phyloP scores from a whole-genome alignment of 2,329 filamentous ascomycete species.

The Phyllosticta paracitricarpa region DNA sequence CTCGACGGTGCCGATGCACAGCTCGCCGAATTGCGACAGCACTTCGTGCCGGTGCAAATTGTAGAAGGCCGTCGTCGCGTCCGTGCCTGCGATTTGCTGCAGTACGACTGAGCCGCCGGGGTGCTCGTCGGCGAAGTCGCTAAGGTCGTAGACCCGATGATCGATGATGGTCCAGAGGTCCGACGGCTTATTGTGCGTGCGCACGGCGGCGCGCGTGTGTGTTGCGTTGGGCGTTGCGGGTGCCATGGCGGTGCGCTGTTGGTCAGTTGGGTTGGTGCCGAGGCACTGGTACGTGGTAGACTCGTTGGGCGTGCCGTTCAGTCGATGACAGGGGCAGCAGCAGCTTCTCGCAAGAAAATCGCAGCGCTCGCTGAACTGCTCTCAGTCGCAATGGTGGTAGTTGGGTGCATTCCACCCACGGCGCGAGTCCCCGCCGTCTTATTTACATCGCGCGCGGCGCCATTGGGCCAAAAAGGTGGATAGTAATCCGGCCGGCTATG shows the following conservation, averaged over 20 bases:
- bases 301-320: too few species aligned
- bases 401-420: background rate
- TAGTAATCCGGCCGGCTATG: background rate
- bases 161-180: slow-evolving; percentile 79
- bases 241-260: background rate
- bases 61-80: slow-evolving; percentile 78
- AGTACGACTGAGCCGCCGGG: slow-evolving; percentile 75
- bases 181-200: slow-evolving; percentile 65
- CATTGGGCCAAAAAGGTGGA: background rate
- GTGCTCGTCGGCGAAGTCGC: slow-evolving; percentile 76
- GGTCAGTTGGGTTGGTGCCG: background rate
- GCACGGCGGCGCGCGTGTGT: slow-evolving; percentile 49
- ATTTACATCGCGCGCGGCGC: background rate
- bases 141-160: slow-evolving; percentile 76
- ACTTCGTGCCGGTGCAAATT: slow-evolving; percentile 88
- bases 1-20: slow-evolving; percentile 65
- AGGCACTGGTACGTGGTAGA: background rate
- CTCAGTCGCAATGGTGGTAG: too few species aligned
- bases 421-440: background rate
- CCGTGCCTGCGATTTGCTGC: slow-evolving; percentile 67
- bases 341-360: too few species aligned
- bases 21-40: slow-evolving; percentile 61
- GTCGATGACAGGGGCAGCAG: too few species aligned
- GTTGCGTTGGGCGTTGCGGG: slow-evolving; percentile 15
- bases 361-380: too few species aligned